Base-by-base conservation (phyloP, 441 rosid genomes). In the Lepidium campestre region DNA sequence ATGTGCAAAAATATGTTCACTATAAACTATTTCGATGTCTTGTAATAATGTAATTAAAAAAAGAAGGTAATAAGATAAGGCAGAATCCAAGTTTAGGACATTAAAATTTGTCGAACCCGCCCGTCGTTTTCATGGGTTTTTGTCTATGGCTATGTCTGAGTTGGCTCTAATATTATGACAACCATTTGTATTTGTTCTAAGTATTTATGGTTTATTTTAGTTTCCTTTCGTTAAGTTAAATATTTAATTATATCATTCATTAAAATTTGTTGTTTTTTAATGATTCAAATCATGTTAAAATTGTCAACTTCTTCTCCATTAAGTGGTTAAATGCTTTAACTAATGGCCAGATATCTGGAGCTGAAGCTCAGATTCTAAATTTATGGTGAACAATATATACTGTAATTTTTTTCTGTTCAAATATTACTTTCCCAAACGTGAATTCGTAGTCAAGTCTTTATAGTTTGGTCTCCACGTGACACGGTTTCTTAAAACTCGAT, bases 401-500 rank as follows among this genome's bases (percentile, higher is more conserved):
- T n/a, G n/a, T 54, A 14, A 17, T 0, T 13, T 40, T 13, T 13
- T 12, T 2, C 5, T 52, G 62, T 62, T 46, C 57, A 27, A 37
- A 20, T 46, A 55, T 35, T 54, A 70, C 55, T 44, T 53, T 62
- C 62, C 61, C 57, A 55, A 57, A 29, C 27, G 44, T 48, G n/a
- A 10, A 57, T 65, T 72, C 56, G 48, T 65, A 42, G 67, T 65
- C 70, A 65, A 65, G 67, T 65, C 17, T 57, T 41, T 4, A 40
- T 23, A 25, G n/a, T 57, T 57, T 18, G 35, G 62, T 66, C 75
- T 50, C 47, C 76, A 72, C 72, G 67, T 58, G 71, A 65, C 71
- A 57, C 66, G 61, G 66, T 65, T 65, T 65, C 71, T 57, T 64
- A 65, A 39, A 65, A 65, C 75, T 65, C 67, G 62, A 65, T 65